Percentiles rank a stretch among this genome's conserved stretches.
These are phyloP conservation scores for Pythium rishiriense DNA, from an alignment of 352 stramenopile genomes.

Conservation along the genomic window DNA sequence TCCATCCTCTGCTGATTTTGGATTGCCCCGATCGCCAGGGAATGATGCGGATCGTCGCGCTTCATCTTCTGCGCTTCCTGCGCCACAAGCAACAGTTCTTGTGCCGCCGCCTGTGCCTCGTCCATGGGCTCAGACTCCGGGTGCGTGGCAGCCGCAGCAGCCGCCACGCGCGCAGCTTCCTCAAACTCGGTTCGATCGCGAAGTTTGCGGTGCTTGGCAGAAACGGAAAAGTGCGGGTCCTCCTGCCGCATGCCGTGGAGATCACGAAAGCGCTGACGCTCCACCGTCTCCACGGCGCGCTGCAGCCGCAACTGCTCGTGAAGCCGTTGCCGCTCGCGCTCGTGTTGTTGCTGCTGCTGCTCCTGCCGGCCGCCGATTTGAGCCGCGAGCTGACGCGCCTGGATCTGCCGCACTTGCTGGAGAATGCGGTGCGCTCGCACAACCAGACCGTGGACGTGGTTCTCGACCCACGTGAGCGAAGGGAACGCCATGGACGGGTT, in stretches of 20 bases:
- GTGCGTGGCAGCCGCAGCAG: no score
- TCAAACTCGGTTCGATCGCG: slow-evolving; percentile 36
- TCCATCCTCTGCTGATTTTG: slow-evolving; percentile 12
- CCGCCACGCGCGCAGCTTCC: background rate
- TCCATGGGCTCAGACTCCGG: background rate
- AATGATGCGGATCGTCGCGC: slow-evolving; percentile 29
- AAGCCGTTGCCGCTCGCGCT: background rate
- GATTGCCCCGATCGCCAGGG: background rate
- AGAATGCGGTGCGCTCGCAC: slow-evolving; percentile 5
- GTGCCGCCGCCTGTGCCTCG: slow-evolving; percentile 7
- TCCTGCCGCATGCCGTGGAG: slow-evolving; percentile 67
- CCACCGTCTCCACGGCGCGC: slow-evolving; percentile 30
- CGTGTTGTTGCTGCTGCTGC: background rate
- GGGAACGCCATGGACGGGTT: slow-evolving; percentile 51
- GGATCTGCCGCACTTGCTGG: background rate
- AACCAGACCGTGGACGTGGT: slow-evolving; percentile 41
- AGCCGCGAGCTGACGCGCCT: background rate
- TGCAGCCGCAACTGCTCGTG: background rate
- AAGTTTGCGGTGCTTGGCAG: slow-evolving; percentile 42
- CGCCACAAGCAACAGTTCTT: slow-evolving; percentile 12
- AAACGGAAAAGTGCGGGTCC: slow-evolving; percentile 48
- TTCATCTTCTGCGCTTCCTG: slow-evolving; percentile 26
- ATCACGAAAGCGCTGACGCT: slow-evolving; percentile 53
- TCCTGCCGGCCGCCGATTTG: background rate
- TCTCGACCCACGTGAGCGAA: slow-evolving; percentile 74